Base-by-base conservation (phyloP, 2,329 filamentous ascomycete genomes). In the Boeremia lycopersici region DNA sequence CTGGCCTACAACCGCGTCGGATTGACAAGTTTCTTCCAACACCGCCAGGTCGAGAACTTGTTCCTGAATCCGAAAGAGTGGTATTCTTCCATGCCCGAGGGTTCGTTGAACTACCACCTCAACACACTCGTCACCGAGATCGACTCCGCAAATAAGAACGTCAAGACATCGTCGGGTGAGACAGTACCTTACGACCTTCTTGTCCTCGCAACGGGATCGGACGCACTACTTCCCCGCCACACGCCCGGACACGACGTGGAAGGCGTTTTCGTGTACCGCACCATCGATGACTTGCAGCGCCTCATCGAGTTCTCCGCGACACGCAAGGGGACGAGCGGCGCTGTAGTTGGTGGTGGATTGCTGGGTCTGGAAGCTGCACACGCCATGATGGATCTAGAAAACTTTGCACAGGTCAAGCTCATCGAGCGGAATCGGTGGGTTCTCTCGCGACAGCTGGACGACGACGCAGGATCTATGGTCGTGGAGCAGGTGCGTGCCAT, bases 1-100 rank as follows among this genome's bases (percentile, higher is more conserved):
- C 79, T 96, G 48, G 92, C 92, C 17, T 96, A 96, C 74, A 96
- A 96, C 72, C 87, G 93, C 53, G 92, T 96, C 28, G 92, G 92
- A 3, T 80, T 96, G 45, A 96, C 91, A 3, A 90, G 87, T 56
- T 96, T 93, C 79, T 96, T 96, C 71, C 87, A 91, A 64, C 91
- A 96, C 76, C 84, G 91, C 47, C 84, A 89, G 64, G 88, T 95
- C 35, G 90, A 96, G 75, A 90, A 92, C 62, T 75, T 96, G n/a
- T 96, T 96, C 70, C 80, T 96, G 29, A 96, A 96, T 65, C 89
- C 91, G 0, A 80, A 84, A 64, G 87, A 91, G 81, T 96, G 92
- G 90, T 93, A 93, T 66, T 79, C 83, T 19, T 82, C 83, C 26
- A 83, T 88, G 67, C 81, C 85, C 17, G 82, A 88, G 62, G 86